These are phyloP conservation scores for Bolboschoenus planiculmis DNA, from an alignment of 176 grass and related monocot species.

Conservation along the genomic window DNA sequence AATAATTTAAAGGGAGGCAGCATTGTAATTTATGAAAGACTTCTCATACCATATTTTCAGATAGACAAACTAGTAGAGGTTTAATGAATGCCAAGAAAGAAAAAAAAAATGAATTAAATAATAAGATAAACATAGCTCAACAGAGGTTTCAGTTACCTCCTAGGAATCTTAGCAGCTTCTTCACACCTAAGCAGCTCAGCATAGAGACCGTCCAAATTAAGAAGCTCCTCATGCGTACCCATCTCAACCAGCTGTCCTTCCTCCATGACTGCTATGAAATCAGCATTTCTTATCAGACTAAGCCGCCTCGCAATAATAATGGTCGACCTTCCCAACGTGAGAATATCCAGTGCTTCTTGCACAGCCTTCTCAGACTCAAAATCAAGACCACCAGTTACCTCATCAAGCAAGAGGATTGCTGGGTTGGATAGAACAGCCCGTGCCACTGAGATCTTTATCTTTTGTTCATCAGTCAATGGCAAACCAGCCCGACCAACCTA, in stretches of 20 bases:
- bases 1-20: slow-evolving; percentile 22
- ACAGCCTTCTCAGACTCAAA: slow-evolving; percentile 95
- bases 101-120: neutral
- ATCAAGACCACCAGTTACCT: slow-evolving; percentile 96
- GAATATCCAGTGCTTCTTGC: slow-evolving; percentile 84
- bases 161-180: slow-evolving; percentile 88
- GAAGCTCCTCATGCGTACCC: slow-evolving; percentile 95
- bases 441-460: slow-evolving; percentile 97
- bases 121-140: neutral
- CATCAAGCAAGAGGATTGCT: slow-evolving; percentile 85
- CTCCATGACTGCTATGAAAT: slow-evolving; percentile 99
- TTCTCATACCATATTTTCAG: neutral
- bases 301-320: slow-evolving; percentile 96
- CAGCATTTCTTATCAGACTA: slow-evolving; percentile 95
- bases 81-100: neutral
- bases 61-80: neutral
- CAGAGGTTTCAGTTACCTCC: slow-evolving; percentile 48
- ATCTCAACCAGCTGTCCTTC: slow-evolving; percentile 98
- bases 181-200: slow-evolving; percentile 89
- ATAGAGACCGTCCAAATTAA: slow-evolving; percentile 91
- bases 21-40: neutral
- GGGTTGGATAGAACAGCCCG: slow-evolving; percentile 97
- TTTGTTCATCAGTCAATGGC: slow-evolving; percentile 82
- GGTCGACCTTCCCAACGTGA: slow-evolving; percentile 89
- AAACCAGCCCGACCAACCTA: slow-evolving; percentile 92